phyloP scores from a whole-genome alignment of 441 rosid species.

The Pelargonium citronellum region DNA sequence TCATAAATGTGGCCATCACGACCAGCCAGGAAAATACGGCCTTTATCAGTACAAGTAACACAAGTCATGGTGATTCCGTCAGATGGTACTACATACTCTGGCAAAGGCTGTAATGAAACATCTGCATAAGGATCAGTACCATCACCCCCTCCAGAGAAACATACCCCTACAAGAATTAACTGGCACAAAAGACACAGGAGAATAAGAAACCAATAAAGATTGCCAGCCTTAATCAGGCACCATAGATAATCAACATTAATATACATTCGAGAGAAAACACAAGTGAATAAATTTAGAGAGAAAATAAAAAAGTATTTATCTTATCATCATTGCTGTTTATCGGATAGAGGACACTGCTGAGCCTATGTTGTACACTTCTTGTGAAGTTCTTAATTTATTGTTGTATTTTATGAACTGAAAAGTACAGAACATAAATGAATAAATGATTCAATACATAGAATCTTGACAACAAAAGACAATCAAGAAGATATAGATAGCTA shows the following conservation, averaged over 20 bases:
- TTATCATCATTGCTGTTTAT: neutral
- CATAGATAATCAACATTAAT: neutral
- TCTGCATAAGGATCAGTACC: conserved; percentile 87
- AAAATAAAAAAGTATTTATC: no score
- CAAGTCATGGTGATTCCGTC: conserved; percentile 97
- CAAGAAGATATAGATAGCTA: no score
- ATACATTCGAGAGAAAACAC: conserved; percentile 11
- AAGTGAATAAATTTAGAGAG: neutral
- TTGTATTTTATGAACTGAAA: no score
- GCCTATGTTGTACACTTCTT: no score
- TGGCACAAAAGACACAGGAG: conserved; percentile 33
- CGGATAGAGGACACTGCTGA: no score
- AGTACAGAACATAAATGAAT: no score
- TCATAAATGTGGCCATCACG: conserved; percentile 95
- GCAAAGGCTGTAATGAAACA: conserved; percentile 78
- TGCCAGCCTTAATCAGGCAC: neutral
- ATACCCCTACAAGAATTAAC: conserved; percentile 91
- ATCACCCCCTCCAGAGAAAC: conserved; percentile 79
- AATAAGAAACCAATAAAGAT: conserved; percentile 24
- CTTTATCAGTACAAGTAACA: conserved; percentile 69
- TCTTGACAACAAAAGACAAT: no score
- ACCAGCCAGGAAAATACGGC: conserved; percentile 86
- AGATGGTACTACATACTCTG: conserved; percentile 78
- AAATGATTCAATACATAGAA: no score
- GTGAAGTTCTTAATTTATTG: no score